Evolutionary conservation across 1,284 basidiomycete genomes (phyloP).

Genomic region (Puccinia hordei): DNA sequence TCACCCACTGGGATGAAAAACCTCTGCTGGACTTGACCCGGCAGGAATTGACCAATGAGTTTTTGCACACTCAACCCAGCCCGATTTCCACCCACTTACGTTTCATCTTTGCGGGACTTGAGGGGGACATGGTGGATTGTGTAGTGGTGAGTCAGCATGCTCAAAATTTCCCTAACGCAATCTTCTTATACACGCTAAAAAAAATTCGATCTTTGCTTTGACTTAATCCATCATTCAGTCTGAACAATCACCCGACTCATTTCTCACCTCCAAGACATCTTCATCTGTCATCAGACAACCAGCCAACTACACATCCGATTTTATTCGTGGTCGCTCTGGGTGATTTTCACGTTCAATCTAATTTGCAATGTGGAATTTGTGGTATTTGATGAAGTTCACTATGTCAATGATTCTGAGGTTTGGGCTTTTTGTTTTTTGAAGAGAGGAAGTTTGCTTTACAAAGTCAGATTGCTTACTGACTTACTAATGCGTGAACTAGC

Average conservation of each 20-base stretch:
- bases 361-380: constrained; percentile 99
- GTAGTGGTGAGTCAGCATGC: constrained; percentile 9
- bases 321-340: constrained; percentile 44
- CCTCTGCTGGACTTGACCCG: constrained; percentile 23
- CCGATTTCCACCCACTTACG: constrained; percentile 3
- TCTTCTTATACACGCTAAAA: not conserved
- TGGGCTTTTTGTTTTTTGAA: constrained; percentile 52
- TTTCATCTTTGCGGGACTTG: constrained; percentile 44
- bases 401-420: constrained; percentile 98
- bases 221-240: too few species aligned
- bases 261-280: constrained; percentile 39
- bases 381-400: constrained; percentile 99
- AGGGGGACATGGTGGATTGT: constrained; percentile 42
- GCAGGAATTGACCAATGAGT: constrained; percentile 23
- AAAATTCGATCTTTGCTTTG: too few species aligned
- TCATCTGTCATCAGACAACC: constrained; percentile 33
- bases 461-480: not conserved
- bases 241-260: too few species aligned
- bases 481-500: constrained; percentile 62
- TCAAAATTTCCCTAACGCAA: too few species aligned
- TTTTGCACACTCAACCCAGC: constrained; percentile 19
- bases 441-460: not conserved
- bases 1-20: too few species aligned
- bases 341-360: constrained; percentile 63
- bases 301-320: constrained; percentile 30